Percentiles rank a stretch among this genome's conserved stretches.
Evolutionary conservation across 345 rosid species (phyloP).

Genomic region (Trapa incisa): DNA sequence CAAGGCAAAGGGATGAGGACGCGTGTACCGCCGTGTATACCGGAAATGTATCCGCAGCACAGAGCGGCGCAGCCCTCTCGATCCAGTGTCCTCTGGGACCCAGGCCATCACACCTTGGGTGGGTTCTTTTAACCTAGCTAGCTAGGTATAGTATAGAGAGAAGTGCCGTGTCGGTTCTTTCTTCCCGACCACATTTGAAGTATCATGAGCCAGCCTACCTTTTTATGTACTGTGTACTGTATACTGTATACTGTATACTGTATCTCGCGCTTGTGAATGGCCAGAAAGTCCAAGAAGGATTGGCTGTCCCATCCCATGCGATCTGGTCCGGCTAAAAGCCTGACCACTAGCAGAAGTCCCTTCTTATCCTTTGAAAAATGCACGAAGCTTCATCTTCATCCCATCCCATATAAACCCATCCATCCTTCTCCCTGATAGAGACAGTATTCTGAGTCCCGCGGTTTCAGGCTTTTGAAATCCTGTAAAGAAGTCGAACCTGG

Average conservation of each 20-base stretch:
- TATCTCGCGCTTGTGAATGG: neutral
- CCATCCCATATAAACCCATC: too few relatives aligned
- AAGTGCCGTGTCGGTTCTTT: neutral
- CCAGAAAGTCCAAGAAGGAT: slow-evolving; percentile 1
- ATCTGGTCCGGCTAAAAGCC: slow-evolving; percentile 1
- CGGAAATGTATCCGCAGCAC: neutral
- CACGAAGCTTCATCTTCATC: too few relatives aligned
- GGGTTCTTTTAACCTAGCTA: neutral
- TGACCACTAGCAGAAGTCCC: neutral
- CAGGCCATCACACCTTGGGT: neutral
- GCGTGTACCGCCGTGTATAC: too few relatives aligned
- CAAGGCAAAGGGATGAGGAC: too few relatives aligned
- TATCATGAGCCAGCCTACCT: neutral
- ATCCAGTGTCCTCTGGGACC: neutral
- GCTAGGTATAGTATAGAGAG: too few relatives aligned
- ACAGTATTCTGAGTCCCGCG: too few relatives aligned
- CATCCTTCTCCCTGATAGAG: too few relatives aligned
- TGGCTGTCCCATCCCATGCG: neutral
- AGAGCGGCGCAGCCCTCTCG: neutral
- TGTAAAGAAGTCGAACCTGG: too few relatives aligned
- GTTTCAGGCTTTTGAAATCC: too few relatives aligned
- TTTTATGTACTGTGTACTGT: neutral
- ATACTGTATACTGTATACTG: too few relatives aligned
- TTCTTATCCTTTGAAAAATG: neutral
- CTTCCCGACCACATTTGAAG: neutral